Conservation (phyloP, 306 rosid genomes). For the Prunus mume region DNA sequence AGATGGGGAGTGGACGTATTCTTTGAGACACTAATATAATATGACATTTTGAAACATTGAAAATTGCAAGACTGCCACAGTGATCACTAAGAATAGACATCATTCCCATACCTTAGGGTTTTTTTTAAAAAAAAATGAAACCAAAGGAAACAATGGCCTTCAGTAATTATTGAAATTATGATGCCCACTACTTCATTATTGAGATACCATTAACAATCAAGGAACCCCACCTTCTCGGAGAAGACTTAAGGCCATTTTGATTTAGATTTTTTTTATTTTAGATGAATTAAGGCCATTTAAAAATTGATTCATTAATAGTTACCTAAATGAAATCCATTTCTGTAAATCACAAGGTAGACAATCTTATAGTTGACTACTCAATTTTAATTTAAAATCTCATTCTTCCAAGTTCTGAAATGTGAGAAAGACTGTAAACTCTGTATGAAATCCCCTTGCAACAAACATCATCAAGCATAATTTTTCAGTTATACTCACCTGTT, state of each 20-base stretch:
- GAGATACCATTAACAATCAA: not conserved
- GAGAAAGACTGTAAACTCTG: not conserved
- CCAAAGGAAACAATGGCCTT: not conserved
- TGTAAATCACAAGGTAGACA: not conserved
- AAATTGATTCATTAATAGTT: not conserved
- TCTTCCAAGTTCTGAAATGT: not conserved
- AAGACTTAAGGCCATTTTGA: not conserved
- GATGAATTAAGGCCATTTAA: not conserved
- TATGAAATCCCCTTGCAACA: constrained; percentile 11
- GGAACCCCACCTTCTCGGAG: not conserved
- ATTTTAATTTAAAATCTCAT: not conserved
- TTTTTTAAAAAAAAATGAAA: not conserved
- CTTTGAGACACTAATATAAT: not conserved
- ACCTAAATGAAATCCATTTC: constrained; percentile 8
- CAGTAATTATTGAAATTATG: not conserved
- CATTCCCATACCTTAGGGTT: not conserved
- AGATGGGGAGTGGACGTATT: not conserved
- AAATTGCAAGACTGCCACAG: not conserved
- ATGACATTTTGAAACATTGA: not conserved
- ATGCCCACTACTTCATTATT: not conserved
- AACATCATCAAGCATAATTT: constrained; percentile 3
- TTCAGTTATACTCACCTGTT: constrained; percentile 61
- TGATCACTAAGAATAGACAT: not conserved
- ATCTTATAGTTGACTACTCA: not conserved
- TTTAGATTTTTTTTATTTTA: too few relatives aligned